phyloP scores from a whole-genome alignment of 139 green algal genomes.

The Chlorella sp. region DNA sequence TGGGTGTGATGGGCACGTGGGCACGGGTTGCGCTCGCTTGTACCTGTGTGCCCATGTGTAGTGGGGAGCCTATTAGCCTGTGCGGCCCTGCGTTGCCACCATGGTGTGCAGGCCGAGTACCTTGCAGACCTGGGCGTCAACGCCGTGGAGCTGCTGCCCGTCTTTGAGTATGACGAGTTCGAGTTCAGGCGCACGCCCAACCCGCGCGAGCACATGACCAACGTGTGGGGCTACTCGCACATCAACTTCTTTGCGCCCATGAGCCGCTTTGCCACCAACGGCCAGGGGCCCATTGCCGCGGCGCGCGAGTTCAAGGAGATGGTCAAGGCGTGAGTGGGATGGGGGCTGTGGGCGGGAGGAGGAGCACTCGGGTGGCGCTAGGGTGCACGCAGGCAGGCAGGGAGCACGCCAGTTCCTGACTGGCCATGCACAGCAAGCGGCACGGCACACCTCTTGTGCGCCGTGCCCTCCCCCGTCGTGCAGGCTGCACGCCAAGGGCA shows the following conservation, averaged over 20 bases:
- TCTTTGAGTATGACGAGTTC: slow-evolving; percentile 94
- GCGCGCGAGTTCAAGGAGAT: slow-evolving; percentile 87
- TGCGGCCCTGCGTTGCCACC: neutral
- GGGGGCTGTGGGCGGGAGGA: no score
- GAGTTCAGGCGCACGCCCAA: slow-evolving; percentile 82
- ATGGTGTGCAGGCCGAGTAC: slow-evolving; percentile 39
- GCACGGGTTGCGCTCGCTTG: no score
- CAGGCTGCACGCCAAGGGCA: slow-evolving; percentile 65
- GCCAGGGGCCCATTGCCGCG: slow-evolving; percentile 48
- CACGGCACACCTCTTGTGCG: no score
- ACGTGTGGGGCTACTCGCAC: slow-evolving; percentile 92
- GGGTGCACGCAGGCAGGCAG: no score
- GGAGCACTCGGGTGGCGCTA: neutral
- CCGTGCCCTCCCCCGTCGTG: no score
- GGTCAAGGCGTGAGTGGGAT: slow-evolving; percentile 63
- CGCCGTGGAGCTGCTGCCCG: slow-evolving; percentile 86
- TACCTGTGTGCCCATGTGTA: no score
- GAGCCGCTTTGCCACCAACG: slow-evolving; percentile 50
- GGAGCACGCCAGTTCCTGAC: no score
- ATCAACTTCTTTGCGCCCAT: slow-evolving; percentile 85
- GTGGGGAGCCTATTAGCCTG: no score
- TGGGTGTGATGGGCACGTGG: no score
- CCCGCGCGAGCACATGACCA: slow-evolving; percentile 66
- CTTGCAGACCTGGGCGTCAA: slow-evolving; percentile 77
- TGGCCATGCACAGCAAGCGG: no score